Evolutionary conservation across 768 basidiomycete genomes (phyloP).

Genomic region (Boletus eberwhitei): DNA sequence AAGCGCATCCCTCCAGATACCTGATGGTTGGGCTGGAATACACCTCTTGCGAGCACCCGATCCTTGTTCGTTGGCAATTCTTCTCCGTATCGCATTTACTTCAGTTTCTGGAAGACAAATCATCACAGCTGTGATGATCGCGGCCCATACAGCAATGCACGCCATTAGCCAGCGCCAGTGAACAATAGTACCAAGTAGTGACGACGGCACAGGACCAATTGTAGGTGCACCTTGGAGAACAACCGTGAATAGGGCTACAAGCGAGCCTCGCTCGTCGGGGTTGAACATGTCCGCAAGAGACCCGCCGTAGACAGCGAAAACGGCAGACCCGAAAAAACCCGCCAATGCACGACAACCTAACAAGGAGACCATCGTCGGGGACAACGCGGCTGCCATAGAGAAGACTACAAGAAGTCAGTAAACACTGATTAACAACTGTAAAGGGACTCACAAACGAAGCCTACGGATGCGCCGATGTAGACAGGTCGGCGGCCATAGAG

Average conservation of each 20-base stretch:
- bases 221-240: conserved; percentile 27
- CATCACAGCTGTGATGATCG: conserved; percentile 14
- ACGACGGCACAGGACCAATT: conserved; percentile 26
- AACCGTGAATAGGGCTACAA: conserved; percentile 24
- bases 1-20: conserved; percentile 14
- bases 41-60: not conserved
- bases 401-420: conserved; percentile 15
- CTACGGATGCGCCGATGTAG: conserved; percentile 19
- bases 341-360: conserved; percentile 20
- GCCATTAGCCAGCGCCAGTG: conserved; percentile 25
- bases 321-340: conserved; percentile 20
- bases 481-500: conserved; percentile 21
- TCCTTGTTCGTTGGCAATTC: conserved; percentile 4
- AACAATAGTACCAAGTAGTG: conserved; percentile 18
- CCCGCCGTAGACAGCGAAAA: conserved; percentile 25
- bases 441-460: conserved; percentile 15
- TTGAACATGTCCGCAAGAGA: conserved; percentile 24
- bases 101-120: conserved; percentile 24
- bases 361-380: conserved; percentile 16
- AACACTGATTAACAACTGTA: not conserved
- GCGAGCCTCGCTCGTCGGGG: conserved; percentile 21
- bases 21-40: not conserved
- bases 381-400: conserved; percentile 16
- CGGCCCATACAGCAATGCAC: conserved; percentile 17
- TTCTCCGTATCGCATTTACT: conserved; percentile 14